phyloP scores from a whole-genome alignment of 768 basidiomycete species.

The Imleria badia region DNA sequence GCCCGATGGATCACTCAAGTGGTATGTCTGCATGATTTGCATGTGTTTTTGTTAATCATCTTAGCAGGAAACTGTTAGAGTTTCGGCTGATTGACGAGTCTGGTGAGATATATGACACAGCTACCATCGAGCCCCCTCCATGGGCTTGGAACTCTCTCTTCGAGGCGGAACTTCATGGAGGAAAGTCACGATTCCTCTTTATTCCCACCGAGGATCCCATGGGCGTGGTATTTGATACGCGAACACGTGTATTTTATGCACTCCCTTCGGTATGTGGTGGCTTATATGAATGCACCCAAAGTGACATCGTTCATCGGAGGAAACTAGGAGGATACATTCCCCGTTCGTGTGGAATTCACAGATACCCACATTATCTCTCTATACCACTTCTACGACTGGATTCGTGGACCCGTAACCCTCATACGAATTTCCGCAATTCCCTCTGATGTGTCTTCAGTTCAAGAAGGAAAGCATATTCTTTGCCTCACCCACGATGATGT shows the following conservation, averaged over 20 bases:
- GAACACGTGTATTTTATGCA: not conserved
- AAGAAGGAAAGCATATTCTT: not conserved
- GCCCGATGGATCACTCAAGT: too few relatives aligned
- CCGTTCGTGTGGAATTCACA: not conserved
- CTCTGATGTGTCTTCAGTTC: too few relatives aligned
- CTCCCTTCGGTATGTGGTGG: not conserved
- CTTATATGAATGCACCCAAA: constrained; percentile 10
- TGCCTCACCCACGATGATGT: not conserved
- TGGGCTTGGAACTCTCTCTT: fast-evolving
- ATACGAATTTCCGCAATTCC: not conserved
- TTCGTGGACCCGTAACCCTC: not conserved
- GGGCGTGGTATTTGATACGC: not conserved
- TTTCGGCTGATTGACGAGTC: not conserved
- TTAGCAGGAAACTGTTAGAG: not conserved
- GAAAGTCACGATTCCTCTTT: not conserved
- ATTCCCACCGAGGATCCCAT: fast-evolving
- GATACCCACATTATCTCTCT: not conserved
- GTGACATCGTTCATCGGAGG: not conserved
- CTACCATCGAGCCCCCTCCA: not conserved
- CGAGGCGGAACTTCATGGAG: not conserved
- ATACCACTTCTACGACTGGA: too few relatives aligned
- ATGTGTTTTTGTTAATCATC: not conserved
- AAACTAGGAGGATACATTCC: not conserved
- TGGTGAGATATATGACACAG: not conserved
- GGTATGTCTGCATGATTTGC: not conserved